Percentiles rank a stretch among this genome's conserved stretches.
These are phyloP conservation scores for Alternaria arbusti DNA, from an alignment of 2,329 filamentous ascomycete genomes.

Conservation along the genomic window DNA sequence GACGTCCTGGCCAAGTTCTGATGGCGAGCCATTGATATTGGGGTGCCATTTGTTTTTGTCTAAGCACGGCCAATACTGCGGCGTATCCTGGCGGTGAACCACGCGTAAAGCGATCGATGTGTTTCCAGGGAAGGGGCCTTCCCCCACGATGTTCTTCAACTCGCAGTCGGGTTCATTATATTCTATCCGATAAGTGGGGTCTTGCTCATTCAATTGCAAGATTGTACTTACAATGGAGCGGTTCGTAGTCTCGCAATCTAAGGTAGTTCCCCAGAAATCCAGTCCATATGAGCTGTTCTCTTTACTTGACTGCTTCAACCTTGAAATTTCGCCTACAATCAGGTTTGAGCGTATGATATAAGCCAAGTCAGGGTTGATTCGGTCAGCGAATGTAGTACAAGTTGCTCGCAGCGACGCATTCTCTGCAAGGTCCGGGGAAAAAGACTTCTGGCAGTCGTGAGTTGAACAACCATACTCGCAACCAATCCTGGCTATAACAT, in stretches of 20 bases:
- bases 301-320: neutral
- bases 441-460: too few relatives aligned
- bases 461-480: too few relatives aligned
- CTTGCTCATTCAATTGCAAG: too few relatives aligned
- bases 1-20: too few relatives aligned
- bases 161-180: neutral
- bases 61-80: neutral
- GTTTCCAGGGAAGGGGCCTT: neutral
- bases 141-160: neutral
- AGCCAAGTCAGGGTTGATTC: too few relatives aligned
- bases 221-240: neutral
- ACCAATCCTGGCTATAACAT: neutral
- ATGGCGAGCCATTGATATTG: accelerated
- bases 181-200: too few relatives aligned
- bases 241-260: neutral
- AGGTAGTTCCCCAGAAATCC: neutral
- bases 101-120: too few relatives aligned
- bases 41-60: neutral
- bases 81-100: too few relatives aligned
- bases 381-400: too few relatives aligned
- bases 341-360: neutral
- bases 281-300: neutral
- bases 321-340: neutral
- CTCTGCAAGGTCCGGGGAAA: too few relatives aligned
- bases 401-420: too few relatives aligned